A percentile compares a stretch with the other conserved stretches of the same genome.
Conservation (phyloP, 2,329 filamentous ascomycete genomes). For the Fusarium sp. region DNA sequence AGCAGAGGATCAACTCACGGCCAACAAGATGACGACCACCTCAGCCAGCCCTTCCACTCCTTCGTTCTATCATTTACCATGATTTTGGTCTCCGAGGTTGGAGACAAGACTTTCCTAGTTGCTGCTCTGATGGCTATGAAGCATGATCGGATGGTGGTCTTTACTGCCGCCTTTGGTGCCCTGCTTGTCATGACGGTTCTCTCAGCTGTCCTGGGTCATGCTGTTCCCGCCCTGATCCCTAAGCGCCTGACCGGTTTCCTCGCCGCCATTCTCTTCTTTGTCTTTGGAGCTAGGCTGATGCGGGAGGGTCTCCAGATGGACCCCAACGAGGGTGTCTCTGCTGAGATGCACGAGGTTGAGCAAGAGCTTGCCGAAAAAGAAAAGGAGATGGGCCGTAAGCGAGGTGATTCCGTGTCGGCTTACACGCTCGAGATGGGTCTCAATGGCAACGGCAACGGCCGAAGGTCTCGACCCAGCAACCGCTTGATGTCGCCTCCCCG, state of each 20-base stretch:
- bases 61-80: slow-evolving; percentile 93
- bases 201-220: slow-evolving; percentile 91
- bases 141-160: slow-evolving; percentile 91
- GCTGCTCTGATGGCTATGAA: slow-evolving; percentile 99
- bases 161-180: slow-evolving; percentile 92
- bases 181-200: slow-evolving; percentile 94
- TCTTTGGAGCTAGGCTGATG: slow-evolving; percentile 88
- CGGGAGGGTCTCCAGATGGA: slow-evolving; percentile 91
- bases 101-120: slow-evolving; percentile 98
- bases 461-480: slow-evolving; percentile 79
- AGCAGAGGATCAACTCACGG: slow-evolving; percentile 46
- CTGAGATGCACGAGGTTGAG: slow-evolving; percentile 98
- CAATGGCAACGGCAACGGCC: slow-evolving; percentile 59
- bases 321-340: slow-evolving; percentile 89
- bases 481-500: slow-evolving; percentile 84
- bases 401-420: slow-evolving; percentile 74
- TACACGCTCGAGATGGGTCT: slow-evolving; percentile 86
- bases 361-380: slow-evolving; percentile 94
- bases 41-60: slow-evolving; percentile 87
- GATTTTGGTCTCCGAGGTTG: slow-evolving; percentile 97
- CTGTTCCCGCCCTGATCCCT: slow-evolving; percentile 88
- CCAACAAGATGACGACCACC: slow-evolving; percentile 66
- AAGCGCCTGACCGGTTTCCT: slow-evolving; percentile 92
- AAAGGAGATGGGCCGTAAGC: slow-evolving; percentile 74
- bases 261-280: slow-evolving; percentile 85